Percentiles rank a stretch among this genome's conserved stretches.
Evolutionary conservation across 1,139 yeast species (phyloP).

Genomic region (Yamadazyma pseudoaaseri): DNA sequence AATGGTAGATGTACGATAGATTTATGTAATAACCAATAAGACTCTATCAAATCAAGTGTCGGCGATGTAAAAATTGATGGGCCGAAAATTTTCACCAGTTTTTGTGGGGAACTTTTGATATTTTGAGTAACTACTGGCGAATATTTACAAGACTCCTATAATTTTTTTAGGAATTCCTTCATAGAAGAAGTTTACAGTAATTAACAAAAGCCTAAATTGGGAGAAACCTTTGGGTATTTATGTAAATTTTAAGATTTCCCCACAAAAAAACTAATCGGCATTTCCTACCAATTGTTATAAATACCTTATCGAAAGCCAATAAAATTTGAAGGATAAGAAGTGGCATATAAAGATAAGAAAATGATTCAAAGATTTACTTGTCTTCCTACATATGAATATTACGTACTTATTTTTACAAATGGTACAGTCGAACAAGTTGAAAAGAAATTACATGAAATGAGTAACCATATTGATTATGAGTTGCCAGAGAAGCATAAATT

Average conservation of each 20-base stretch:
- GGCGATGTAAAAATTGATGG: too few species aligned
- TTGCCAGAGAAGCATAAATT: conserved; percentile 26
- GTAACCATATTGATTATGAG: conserved; percentile 23
- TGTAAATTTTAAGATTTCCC: too few species aligned
- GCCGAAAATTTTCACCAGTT: not conserved
- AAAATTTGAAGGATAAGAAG: conserved; percentile 11
- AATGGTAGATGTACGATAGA: not conserved
- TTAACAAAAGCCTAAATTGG: not conserved
- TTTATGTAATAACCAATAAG: too few species aligned
- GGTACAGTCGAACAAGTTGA: conserved; percentile 35
- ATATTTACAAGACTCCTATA: not conserved
- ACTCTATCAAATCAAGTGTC: too few species aligned
- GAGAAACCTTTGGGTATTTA: not conserved
- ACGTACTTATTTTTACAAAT: conserved; percentile 35
- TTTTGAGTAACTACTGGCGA: not conserved
- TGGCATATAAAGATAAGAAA: conserved; percentile 4
- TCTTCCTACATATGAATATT: conserved; percentile 33
- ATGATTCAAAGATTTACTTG: conserved; percentile 41
- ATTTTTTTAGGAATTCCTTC: not conserved
- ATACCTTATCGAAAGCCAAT: conserved; percentile 19
- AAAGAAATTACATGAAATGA: conserved; percentile 24
- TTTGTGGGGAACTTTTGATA: not conserved
- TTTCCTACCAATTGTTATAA: conserved; percentile 9
- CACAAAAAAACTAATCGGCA: not conserved
- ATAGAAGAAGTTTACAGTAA: not conserved